These are phyloP conservation scores for Medicago arabica DNA, from an alignment of 306 rosid genomes.

Conservation along the genomic window DNA sequence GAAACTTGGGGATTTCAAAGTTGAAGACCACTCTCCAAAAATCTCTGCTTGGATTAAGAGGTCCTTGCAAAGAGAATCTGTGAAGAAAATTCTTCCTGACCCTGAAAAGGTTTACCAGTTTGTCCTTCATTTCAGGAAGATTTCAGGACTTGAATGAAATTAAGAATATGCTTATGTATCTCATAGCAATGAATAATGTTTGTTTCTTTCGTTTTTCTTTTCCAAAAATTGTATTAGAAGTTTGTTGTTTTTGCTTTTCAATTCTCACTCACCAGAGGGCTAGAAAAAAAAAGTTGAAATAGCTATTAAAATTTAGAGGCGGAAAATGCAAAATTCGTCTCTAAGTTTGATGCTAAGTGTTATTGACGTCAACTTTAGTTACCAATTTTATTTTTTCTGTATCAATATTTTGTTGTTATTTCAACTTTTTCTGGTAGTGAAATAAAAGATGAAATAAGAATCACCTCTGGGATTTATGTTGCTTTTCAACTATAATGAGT, in stretches of 20 bases:
- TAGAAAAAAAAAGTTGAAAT: too few relatives aligned
- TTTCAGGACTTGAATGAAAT: slow-evolving; percentile 46
- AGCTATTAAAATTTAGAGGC: too few relatives aligned
- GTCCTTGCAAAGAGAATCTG: slow-evolving; percentile 50
- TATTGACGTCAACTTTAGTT: too few relatives aligned
- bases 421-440: too few relatives aligned
- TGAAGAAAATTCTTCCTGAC: slow-evolving; percentile 56
- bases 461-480: slow-evolving; percentile 11
- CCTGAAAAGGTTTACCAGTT: slow-evolving; percentile 60
- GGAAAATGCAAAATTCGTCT: too few relatives aligned
- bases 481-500: slow-evolving; percentile 19
- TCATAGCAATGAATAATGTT: not conserved
- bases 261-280: not conserved
- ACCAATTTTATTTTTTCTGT: too few relatives aligned
- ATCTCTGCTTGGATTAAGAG: slow-evolving; percentile 70
- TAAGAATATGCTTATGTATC: not conserved
- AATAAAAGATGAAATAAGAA: slow-evolving; percentile 7
- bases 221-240: not conserved
- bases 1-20: slow-evolving; percentile 61
- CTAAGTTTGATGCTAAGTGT: too few relatives aligned
- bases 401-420: too few relatives aligned
- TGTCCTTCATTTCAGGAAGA: slow-evolving; percentile 51
- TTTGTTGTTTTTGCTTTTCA: slow-evolving; percentile 9
- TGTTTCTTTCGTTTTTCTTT: not conserved
- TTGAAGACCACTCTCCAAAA: slow-evolving; percentile 63